Percentiles rank a stretch among this genome's conserved stretches.
Conservation (phyloP, 345 rosid species). For the Acer yangbiense region DNA sequence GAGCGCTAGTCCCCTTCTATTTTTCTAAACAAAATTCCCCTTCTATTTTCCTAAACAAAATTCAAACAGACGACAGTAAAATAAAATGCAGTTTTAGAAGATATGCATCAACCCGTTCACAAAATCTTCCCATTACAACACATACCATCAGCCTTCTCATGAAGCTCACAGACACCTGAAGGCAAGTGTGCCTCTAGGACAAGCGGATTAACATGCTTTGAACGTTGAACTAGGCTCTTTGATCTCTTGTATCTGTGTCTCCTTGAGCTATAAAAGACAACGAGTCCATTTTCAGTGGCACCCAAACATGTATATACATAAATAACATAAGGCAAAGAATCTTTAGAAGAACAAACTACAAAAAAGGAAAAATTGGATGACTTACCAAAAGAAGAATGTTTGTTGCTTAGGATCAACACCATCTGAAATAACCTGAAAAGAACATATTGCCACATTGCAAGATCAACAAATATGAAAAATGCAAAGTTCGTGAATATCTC, state of each 20-base stretch:
- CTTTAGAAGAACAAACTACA: constrained; percentile 13
- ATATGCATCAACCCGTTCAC: background rate
- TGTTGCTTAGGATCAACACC: constrained; percentile 92
- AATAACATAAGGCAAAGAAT: constrained; percentile 13
- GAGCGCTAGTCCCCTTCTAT: background rate
- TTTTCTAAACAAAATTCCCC: background rate
- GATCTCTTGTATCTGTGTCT: constrained; percentile 60
- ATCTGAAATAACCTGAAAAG: constrained; percentile 66
- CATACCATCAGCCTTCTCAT: constrained; percentile 68
- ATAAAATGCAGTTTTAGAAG: background rate
- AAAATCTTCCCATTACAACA: background rate
- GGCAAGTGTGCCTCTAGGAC: constrained; percentile 48
- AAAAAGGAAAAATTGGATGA: constrained; percentile 2
- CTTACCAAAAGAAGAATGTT: constrained; percentile 82
- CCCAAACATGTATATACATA: constrained; percentile 1
- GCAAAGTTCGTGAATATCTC: background rate
- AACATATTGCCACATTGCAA: constrained; percentile 21
- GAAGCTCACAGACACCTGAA: constrained; percentile 46
- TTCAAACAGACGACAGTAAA: background rate
- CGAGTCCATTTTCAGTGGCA: constrained; percentile 6
- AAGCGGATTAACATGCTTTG: constrained; percentile 63
- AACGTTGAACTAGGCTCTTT: constrained; percentile 51
- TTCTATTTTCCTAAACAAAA: background rate
- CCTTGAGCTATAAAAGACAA: constrained; percentile 58
- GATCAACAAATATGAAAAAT: background rate